These are phyloP conservation scores for Ceratorhiza oryzae-sativae DNA, from an alignment of 1,284 basidiomycete genomes.

Conservation along the genomic window DNA sequence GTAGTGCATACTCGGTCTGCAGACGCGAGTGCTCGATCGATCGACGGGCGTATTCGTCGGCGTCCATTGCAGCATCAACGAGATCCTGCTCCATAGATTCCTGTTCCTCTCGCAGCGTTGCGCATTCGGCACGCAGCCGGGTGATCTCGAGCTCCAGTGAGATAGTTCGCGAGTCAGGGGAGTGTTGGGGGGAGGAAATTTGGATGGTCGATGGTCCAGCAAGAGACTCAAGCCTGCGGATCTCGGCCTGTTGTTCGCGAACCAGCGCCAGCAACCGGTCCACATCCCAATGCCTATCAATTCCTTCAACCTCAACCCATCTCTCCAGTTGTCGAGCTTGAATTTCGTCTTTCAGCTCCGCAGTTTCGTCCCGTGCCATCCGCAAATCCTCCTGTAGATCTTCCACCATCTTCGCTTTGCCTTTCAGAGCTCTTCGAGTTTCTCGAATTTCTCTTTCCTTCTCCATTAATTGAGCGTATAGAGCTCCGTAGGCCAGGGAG, in stretches of 20 bases:
- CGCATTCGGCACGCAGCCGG: slow-evolving; percentile 22
- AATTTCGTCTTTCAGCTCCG: slow-evolving; percentile 13
- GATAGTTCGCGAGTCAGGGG: not conserved
- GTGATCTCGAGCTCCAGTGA: slow-evolving; percentile 4
- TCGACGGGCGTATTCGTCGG: slow-evolving; percentile 20
- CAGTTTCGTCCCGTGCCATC: slow-evolving; percentile 6
- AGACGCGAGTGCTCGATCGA: not conserved
- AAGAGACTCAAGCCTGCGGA: not conserved
- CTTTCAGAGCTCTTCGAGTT: slow-evolving; percentile 59
- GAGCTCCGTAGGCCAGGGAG: slow-evolving; percentile 46
- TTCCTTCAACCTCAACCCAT: not conserved
- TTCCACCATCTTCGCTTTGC: slow-evolving; percentile 59
- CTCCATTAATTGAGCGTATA: slow-evolving; percentile 62
- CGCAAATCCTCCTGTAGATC: not conserved
- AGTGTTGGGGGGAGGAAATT: not conserved
- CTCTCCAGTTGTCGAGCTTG: not conserved
- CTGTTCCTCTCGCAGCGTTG: slow-evolving; percentile 25
- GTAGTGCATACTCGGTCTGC: not conserved
- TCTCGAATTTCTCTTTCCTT: slow-evolving; percentile 63
- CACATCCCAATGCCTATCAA: not conserved
- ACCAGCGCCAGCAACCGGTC: slow-evolving; percentile 3
- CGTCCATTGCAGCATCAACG: slow-evolving; percentile 32
- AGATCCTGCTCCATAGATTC: slow-evolving; percentile 34
- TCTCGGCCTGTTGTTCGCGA: not conserved
- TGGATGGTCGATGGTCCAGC: not conserved